Evolutionary conservation across 2,329 filamentous ascomycete genomes (phyloP).

Genomic region (Byssoonygena ceratinophila): DNA sequence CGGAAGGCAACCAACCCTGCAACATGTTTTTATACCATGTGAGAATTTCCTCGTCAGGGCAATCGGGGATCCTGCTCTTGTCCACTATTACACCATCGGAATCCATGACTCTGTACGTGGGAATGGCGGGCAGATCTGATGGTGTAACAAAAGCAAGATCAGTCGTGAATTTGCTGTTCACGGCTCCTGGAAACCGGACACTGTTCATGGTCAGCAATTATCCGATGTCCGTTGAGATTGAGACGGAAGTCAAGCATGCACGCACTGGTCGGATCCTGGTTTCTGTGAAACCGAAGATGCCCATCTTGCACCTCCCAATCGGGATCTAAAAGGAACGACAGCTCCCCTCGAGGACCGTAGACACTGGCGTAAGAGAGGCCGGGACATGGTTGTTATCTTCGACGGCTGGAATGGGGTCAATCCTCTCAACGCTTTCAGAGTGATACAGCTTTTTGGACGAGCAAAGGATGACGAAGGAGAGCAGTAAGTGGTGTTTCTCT

Average conservation of each 20-base stretch:
- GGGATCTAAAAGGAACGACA: constrained; percentile 9
- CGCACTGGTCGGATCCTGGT: constrained; percentile 51
- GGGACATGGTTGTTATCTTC: constrained; percentile 16
- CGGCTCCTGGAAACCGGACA: constrained; percentile 75
- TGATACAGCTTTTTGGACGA: not conserved
- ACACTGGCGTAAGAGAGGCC: constrained; percentile 17
- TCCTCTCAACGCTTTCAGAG: not conserved
- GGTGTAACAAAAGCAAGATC: constrained; percentile 67
- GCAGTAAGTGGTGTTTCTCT: no score
- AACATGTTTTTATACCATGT: constrained; percentile 56
- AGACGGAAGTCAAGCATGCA: no score
- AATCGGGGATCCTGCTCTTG: constrained; percentile 54
- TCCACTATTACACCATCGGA: constrained; percentile 79
- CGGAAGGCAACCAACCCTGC: constrained; percentile 33
- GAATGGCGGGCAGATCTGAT: constrained; percentile 60
- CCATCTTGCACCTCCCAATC: constrained; percentile 34
- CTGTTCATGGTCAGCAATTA: constrained; percentile 26
- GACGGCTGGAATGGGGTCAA: not conserved
- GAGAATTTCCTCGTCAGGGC: constrained; percentile 52
- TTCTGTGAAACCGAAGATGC: constrained; percentile 47
- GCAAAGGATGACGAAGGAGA: constrained; percentile 6
- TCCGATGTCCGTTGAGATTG: not conserved
- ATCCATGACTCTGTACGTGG: constrained; percentile 85
- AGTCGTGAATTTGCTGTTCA: constrained; percentile 86
- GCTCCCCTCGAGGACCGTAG: constrained; percentile 11